Evolutionary conservation across 306 rosid genomes (phyloP).

Genomic region (Comarum palustre): DNA sequence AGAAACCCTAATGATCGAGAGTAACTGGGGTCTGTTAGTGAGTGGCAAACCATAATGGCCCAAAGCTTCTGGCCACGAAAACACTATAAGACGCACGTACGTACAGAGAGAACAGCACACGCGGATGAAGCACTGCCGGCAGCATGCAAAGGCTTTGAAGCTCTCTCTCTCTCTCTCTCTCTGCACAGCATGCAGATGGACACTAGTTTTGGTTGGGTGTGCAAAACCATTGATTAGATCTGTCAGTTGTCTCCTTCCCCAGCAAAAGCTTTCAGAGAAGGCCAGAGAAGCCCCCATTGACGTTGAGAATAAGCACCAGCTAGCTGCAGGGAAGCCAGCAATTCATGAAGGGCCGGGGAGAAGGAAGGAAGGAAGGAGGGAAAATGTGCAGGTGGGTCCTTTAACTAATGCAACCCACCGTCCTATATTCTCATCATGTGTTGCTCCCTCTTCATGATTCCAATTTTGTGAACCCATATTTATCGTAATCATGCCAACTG

Average conservation of each 20-base stretch:
- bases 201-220: slow-evolving; percentile 12
- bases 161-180: not conserved
- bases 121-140: slow-evolving; percentile 21
- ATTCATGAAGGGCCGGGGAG: not conserved
- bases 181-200: not conserved
- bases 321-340: not conserved
- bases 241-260: slow-evolving; percentile 24
- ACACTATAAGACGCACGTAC: slow-evolving; percentile 6
- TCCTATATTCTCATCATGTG: slow-evolving; percentile 35
- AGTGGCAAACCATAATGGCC: not conserved
- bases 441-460: slow-evolving; percentile 31
- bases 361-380: slow-evolving; percentile 7
- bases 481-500: slow-evolving; percentile 31
- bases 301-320: slow-evolving; percentile 14
- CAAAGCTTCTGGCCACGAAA: slow-evolving; percentile 4
- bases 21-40: not conserved
- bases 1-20: not conserved
- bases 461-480: slow-evolving; percentile 39
- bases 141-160: slow-evolving; percentile 10
- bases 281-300: slow-evolving; percentile 18
- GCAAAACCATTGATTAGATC: slow-evolving; percentile 20
- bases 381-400: slow-evolving; percentile 27
- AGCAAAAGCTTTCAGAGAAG: not conserved
- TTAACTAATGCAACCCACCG: slow-evolving; percentile 10
- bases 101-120: slow-evolving; percentile 17